Conservation (phyloP, 768 basidiomycete species). For the Hygrocybe coccinea region DNA sequence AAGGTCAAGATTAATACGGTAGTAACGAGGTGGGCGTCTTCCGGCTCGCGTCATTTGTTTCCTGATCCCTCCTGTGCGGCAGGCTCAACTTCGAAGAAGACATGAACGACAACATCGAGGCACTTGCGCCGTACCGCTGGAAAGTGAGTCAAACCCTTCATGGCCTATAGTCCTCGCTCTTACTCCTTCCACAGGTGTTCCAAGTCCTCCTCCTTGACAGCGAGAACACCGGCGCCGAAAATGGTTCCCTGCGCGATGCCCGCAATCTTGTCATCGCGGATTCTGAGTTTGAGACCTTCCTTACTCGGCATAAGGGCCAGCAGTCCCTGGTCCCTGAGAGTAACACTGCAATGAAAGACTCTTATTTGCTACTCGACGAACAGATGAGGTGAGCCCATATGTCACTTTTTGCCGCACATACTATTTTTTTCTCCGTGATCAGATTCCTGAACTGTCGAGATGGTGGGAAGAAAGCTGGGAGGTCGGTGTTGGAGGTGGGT, state of each 20-base stretch:
- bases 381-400: neutral
- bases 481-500: conserved; percentile 32
- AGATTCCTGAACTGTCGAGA: conserved; percentile 30
- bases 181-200: conserved; percentile 17
- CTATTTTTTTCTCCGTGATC: neutral
- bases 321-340: conserved; percentile 32
- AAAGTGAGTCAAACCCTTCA: conserved; percentile 25
- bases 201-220: conserved; percentile 22
- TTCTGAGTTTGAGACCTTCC: conserved; percentile 31
- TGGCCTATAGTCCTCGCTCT: neutral
- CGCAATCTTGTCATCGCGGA: conserved; percentile 3
- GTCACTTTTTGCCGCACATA: neutral
- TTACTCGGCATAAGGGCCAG: conserved; percentile 26
- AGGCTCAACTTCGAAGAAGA: conserved; percentile 38
- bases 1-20: conserved; percentile 36
- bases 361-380: conserved; percentile 36
- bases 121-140: conserved; percentile 36
- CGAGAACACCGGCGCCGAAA: conserved; percentile 16
- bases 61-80: conserved; percentile 11
- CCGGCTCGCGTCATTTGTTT: neutral
- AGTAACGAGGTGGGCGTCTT: conserved; percentile 17
- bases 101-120: conserved; percentile 34
- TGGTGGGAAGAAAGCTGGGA: conserved; percentile 28
- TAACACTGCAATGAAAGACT: conserved; percentile 37
- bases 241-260: conserved; percentile 9